These are phyloP conservation scores for Euphrasia arctica DNA, from an alignment of 305 asterid species.

Conservation along the genomic window DNA sequence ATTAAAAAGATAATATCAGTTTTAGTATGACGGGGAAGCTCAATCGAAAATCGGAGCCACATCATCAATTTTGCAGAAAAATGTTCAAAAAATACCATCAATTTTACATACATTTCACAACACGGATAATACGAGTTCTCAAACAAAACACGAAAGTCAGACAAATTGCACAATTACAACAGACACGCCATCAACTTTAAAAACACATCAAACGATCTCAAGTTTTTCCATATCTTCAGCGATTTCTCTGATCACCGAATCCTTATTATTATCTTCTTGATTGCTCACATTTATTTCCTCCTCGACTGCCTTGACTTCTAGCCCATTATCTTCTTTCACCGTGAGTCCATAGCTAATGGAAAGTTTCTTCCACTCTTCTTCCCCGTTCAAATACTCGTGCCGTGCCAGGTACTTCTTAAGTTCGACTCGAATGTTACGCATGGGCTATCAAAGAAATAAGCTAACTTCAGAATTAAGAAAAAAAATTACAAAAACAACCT, in stretches of 20 bases:
- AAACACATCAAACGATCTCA: background rate
- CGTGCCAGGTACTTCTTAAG: slow-evolving; percentile 63
- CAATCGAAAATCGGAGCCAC: no score
- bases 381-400: slow-evolving; percentile 43
- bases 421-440: slow-evolving; percentile 49
- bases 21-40: no score
- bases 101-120: background rate
- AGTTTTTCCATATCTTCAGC: slow-evolving; percentile 20
- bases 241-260: slow-evolving; percentile 15
- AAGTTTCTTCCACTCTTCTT: slow-evolving; percentile 55
- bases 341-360: slow-evolving; percentile 44
- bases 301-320: background rate
- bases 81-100: background rate
- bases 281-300: slow-evolving; percentile 29
- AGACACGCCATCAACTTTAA: background rate
- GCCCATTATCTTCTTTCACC: slow-evolving; percentile 34
- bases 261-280: slow-evolving; percentile 16
- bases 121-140: background rate
- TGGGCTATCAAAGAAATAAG: slow-evolving; percentile 41
- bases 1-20: no score
- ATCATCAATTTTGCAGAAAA: no score
- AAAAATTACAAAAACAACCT: background rate
- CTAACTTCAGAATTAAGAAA: background rate
- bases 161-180: slow-evolving; percentile 8
- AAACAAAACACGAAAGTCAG: background rate